These are phyloP conservation scores for Apiotrichum brassicae DNA, from an alignment of 1,284 basidiomycete species.

Conservation along the genomic window DNA sequence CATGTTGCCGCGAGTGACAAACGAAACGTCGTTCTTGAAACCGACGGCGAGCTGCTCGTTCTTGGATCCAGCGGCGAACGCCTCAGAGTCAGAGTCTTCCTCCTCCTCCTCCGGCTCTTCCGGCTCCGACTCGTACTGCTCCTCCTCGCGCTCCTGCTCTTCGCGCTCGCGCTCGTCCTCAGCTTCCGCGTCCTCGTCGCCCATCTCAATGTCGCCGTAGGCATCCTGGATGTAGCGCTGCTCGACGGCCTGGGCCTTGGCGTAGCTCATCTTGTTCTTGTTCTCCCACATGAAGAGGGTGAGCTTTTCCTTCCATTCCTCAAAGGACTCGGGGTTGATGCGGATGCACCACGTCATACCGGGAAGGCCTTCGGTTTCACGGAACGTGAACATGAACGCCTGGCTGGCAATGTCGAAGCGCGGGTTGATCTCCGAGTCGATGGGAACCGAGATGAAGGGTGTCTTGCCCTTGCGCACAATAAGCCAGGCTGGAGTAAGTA, in stretches of 20 bases:
- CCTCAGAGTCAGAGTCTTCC: slow-evolving; percentile 52
- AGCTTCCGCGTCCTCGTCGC: slow-evolving; percentile 54
- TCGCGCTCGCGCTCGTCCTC: slow-evolving; percentile 54
- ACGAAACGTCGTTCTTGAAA: slow-evolving; percentile 92
- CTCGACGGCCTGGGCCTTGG: slow-evolving; percentile 74
- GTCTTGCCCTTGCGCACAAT: slow-evolving; percentile 39
- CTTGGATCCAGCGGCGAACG: slow-evolving; percentile 53
- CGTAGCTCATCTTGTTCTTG: slow-evolving; percentile 67
- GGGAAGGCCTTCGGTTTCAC: slow-evolving; percentile 52
- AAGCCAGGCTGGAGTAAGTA: slow-evolving; percentile 38
- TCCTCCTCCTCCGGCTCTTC: slow-evolving; percentile 51
- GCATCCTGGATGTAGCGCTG: slow-evolving; percentile 57
- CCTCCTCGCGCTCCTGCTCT: slow-evolving; percentile 58
- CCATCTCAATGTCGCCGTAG: slow-evolving; percentile 71
- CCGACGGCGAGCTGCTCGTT: slow-evolving; percentile 92
- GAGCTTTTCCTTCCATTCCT: slow-evolving; percentile 61
- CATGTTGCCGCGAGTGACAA: slow-evolving; percentile 89
- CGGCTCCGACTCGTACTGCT: slow-evolving; percentile 64
- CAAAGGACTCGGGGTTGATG: slow-evolving; percentile 59
- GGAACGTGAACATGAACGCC: slow-evolving; percentile 63
- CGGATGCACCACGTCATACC: slow-evolving; percentile 78
- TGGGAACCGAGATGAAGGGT: slow-evolving; percentile 45
- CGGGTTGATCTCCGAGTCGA: slow-evolving; percentile 57
- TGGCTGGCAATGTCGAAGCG: slow-evolving; percentile 44
- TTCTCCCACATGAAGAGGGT: slow-evolving; percentile 75